phyloP scores from a whole-genome alignment of 2,329 filamentous ascomycete species.

The Tolypocladium sp. region DNA sequence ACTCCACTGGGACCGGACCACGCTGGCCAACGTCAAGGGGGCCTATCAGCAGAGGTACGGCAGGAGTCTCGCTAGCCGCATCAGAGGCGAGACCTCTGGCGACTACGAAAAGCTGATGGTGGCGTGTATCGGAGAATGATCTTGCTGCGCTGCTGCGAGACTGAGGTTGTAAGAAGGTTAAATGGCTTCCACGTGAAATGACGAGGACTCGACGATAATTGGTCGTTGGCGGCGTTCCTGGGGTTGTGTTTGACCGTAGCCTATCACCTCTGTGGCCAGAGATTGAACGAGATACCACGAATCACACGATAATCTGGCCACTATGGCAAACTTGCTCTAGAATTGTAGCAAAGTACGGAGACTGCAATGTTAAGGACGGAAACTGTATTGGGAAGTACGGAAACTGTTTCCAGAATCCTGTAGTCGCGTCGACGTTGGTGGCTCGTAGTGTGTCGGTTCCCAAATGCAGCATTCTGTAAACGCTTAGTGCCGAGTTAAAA shows the following conservation, averaged over 20 bases:
- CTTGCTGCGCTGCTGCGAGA: no score
- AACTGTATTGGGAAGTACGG: not conserved
- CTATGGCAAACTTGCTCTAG: not conserved
- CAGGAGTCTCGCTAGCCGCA: conserved; percentile 56
- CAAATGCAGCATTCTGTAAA: not conserved
- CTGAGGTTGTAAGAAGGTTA: not conserved
- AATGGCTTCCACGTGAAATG: not conserved
- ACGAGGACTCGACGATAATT: not conserved
- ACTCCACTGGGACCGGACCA: conserved; percentile 71
- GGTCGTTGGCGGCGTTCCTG: not conserved
- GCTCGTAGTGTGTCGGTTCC: not conserved
- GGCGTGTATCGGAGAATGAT: conserved; percentile 47
- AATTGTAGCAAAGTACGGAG: not conserved
- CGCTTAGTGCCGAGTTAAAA: not conserved
- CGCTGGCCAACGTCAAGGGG: conserved; percentile 67
- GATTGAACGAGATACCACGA: not conserved
- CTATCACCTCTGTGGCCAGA: not conserved
- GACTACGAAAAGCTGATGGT: conserved; percentile 73
- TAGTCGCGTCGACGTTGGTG: no score
- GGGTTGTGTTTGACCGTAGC: not conserved
- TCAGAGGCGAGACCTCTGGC: conserved; percentile 76
- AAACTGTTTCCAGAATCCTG: not conserved
- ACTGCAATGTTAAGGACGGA: no score
- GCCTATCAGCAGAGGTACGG: conserved; percentile 68
- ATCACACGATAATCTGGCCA: not conserved